Percentiles rank a stretch among this genome's conserved stretches.
phyloP scores from a whole-genome alignment of 1,284 basidiomycete genomes.

The Wallemia mellicola region DNA sequence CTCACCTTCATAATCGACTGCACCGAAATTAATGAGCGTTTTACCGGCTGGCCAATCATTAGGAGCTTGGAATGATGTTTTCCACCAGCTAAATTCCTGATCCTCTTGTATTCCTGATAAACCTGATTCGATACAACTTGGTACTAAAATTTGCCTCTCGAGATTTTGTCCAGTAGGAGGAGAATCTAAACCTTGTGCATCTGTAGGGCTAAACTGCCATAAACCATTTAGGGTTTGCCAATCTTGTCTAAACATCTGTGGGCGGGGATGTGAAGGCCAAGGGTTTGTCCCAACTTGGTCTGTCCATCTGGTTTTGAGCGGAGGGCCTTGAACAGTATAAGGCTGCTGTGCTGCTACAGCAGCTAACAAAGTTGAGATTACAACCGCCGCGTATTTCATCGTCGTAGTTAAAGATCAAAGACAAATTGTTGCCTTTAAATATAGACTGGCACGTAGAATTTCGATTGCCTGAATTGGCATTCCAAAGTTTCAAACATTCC shows the following conservation, averaged over 20 bases:
- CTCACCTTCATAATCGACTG: not conserved
- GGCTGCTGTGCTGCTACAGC: not conserved
- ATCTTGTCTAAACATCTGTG: not conserved
- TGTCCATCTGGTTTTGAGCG: not conserved
- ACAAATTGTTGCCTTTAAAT: not conserved
- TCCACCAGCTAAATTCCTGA: not conserved
- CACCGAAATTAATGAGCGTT: not conserved
- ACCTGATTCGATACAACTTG: not conserved
- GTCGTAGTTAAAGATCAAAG: not conserved
- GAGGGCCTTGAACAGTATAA: not conserved
- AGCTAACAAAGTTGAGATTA: not conserved
- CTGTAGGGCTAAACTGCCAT: not conserved
- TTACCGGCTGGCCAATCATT: not conserved
- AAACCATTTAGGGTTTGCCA: conserved; percentile 1
- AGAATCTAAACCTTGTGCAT: not conserved
- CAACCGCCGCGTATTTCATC: not conserved
- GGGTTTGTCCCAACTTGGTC: not conserved
- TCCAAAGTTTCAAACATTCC: not conserved
- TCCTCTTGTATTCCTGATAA: not conserved
- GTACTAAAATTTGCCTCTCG: not conserved
- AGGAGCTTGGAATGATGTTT: not conserved
- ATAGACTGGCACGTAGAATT: not conserved
- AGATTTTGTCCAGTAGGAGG: not conserved
- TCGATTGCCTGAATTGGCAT: not conserved
- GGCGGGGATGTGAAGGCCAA: conserved; percentile 1